These are phyloP conservation scores for Nymphaea colorata DNA, from an alignment of 164 flowering plant genomes.

Conservation along the genomic window DNA sequence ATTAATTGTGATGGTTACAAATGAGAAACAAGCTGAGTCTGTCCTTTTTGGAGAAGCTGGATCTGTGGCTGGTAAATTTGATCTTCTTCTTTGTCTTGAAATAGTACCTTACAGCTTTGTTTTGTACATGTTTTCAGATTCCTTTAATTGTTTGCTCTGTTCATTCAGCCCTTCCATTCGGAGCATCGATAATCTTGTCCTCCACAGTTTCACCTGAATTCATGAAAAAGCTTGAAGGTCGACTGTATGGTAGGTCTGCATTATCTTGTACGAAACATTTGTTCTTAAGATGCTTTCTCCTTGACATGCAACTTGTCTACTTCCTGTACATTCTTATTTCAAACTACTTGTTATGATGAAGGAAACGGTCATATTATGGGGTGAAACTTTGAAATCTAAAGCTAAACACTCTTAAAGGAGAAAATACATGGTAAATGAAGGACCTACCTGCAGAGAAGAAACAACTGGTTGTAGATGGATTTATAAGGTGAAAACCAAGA, in stretches of 20 bases:
- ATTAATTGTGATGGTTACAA: constrained; percentile 86
- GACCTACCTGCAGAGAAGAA: no score
- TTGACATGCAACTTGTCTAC: no score
- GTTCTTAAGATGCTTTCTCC: no score
- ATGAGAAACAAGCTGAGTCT: constrained; percentile 89
- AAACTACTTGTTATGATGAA: no score
- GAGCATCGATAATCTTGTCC: constrained; percentile 76
- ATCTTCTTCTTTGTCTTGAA: background rate
- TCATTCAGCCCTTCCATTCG: constrained; percentile 65
- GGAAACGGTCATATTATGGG: no score
- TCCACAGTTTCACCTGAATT: constrained; percentile 96
- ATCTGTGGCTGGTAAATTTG: constrained; percentile 59
- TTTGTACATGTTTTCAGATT: background rate
- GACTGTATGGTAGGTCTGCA: constrained; percentile 51
- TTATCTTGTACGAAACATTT: no score
- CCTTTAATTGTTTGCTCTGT: constrained; percentile 3
- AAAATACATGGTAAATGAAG: no score
- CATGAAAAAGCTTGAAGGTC: constrained; percentile 47
- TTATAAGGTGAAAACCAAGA: no score
- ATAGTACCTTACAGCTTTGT: background rate
- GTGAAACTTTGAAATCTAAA: no score
- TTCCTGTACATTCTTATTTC: no score
- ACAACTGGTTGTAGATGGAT: no score
- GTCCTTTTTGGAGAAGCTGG: constrained; percentile 74
- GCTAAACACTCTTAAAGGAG: no score